Conservation (phyloP, 768 basidiomycete species). For the Russula sp. region DNA sequence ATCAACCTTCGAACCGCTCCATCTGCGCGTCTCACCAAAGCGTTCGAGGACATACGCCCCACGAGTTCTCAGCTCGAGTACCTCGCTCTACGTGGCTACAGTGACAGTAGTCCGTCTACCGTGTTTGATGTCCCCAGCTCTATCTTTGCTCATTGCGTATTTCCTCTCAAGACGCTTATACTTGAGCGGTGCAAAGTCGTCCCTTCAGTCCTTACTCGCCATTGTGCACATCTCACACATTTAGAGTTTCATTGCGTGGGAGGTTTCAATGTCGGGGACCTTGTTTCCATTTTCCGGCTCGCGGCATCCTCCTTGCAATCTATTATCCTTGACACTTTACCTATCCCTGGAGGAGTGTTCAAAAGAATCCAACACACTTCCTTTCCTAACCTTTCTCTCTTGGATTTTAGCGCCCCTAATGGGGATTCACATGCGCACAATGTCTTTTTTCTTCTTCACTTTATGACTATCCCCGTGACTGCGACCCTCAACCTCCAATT, state of each 20-base stretch:
- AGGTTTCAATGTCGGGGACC: conserved; percentile 19
- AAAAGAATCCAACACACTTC: conserved; percentile 11
- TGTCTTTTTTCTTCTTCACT: conserved; percentile 24
- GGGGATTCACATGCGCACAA: conserved; percentile 26
- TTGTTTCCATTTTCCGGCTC: conserved; percentile 19
- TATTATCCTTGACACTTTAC: conserved; percentile 24
- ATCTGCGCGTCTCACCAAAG: conserved; percentile 24
- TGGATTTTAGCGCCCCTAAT: conserved; percentile 19
- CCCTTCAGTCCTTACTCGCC: conserved; percentile 16
- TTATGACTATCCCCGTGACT: conserved; percentile 17
- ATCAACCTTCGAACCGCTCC: conserved; percentile 24
- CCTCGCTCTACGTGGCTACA: conserved; percentile 24
- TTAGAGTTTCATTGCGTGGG: conserved; percentile 26
- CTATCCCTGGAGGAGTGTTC: conserved; percentile 20
- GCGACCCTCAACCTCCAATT: conserved; percentile 21
- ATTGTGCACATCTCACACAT: conserved; percentile 25
- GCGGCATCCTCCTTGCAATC: conserved; percentile 23
- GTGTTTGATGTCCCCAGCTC: conserved; percentile 24
- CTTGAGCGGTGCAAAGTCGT: conserved; percentile 24
- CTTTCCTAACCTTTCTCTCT: conserved; percentile 22
- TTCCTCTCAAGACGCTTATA: conserved; percentile 26
- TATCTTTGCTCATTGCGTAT: conserved; percentile 16
- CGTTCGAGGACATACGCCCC: conserved; percentile 24
- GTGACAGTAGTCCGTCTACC: conserved; percentile 14
- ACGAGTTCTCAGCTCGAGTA: conserved; percentile 21